Evolutionary conservation across 306 rosid species (phyloP).

Genomic region (Cucumis hystrix): DNA sequence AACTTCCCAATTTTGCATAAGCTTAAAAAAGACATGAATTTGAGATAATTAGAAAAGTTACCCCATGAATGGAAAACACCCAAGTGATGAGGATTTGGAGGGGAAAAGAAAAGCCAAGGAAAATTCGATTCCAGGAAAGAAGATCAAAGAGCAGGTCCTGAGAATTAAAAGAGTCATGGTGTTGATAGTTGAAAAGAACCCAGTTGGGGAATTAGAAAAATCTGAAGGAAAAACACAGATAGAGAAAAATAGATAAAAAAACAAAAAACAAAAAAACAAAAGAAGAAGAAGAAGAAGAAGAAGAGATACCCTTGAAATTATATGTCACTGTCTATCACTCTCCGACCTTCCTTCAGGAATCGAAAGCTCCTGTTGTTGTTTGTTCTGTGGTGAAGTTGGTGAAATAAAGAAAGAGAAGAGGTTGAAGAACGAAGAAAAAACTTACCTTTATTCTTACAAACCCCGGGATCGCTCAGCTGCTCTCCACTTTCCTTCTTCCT

Average conservation of each 20-base stretch:
- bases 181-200: not conserved
- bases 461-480: not conserved
- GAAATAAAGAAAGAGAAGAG: not conserved
- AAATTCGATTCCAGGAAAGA: constrained; percentile 21
- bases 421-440: not conserved
- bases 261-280: not conserved
- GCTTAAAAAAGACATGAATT: not conserved
- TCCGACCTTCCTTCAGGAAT: constrained; percentile 13
- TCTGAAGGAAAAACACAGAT: not conserved
- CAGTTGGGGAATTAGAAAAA: not conserved
- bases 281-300: not conserved
- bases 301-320: constrained; percentile 10
- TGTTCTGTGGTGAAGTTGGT: not conserved
- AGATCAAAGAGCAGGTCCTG: constrained; percentile 15
- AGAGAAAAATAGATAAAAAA: not conserved
- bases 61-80: constrained; percentile 48
- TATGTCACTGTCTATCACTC: not conserved
- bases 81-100: constrained; percentile 3
- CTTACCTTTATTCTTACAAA: not conserved
- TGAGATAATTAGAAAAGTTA: constrained; percentile 20
- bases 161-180: constrained; percentile 4
- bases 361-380: not conserved
- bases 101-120: constrained; percentile 5
- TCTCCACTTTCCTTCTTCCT: not conserved
- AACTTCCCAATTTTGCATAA: not conserved